phyloP scores from a whole-genome alignment of 2,329 filamentous ascomycete species.

The Ophiostoma pallidulum region DNA sequence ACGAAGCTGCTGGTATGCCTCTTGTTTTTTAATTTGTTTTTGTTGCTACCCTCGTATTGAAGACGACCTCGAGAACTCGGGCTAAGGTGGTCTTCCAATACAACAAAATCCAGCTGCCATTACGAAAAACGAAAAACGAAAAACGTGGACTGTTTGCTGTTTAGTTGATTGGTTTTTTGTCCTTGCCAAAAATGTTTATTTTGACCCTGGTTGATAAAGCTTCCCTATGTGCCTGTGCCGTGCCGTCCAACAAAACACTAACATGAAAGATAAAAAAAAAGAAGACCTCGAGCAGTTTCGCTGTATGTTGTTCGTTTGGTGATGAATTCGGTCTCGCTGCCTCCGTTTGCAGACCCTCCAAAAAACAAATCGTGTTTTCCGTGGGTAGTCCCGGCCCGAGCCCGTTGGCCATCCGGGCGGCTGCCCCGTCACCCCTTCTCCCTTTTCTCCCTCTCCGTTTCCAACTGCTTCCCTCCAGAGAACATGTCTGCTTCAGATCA shows the following conservation, averaged over 20 bases:
- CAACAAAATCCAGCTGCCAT: background rate
- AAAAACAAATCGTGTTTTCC: no score
- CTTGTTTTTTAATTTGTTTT: background rate
- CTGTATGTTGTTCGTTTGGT: background rate
- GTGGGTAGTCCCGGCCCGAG: no score
- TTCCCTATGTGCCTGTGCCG: no score
- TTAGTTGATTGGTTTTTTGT: background rate
- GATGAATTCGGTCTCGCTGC: no score
- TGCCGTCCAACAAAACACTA: no score
- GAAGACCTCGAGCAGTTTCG: background rate
- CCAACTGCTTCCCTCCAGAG: background rate
- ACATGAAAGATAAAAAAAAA: background rate
- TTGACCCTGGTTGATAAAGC: background rate
- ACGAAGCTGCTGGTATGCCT: conserved; percentile 1
- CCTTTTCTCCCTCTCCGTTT: background rate
- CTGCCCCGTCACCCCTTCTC: background rate
- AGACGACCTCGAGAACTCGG: background rate
- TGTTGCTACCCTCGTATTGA: no score
- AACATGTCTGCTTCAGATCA: conserved; percentile 37
- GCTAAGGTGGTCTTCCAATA: background rate
- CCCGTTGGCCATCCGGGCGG: no score
- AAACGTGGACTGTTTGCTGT: no score
- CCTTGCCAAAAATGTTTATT: background rate
- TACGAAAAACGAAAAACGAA: background rate
- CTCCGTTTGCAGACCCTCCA: no score